phyloP scores from a whole-genome alignment of 306 rosid genomes.

The Casuarina cunninghamiana region DNA sequence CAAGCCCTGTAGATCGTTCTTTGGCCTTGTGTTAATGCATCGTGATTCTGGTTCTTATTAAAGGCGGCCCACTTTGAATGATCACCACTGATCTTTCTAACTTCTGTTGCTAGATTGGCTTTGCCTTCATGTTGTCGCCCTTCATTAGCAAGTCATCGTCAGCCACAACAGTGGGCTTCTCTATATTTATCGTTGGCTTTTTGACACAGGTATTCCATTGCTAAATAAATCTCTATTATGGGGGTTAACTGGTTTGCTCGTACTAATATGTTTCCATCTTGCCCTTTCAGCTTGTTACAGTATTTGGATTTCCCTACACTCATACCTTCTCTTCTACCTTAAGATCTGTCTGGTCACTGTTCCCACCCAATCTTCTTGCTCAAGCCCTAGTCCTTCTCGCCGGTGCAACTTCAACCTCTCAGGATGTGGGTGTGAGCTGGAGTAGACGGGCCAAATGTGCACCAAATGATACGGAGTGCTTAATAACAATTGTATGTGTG shows the following conservation, averaged over 20 bases:
- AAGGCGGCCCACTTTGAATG: not conserved
- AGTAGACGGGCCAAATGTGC: slow-evolving; percentile 56
- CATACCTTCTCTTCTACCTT: not conserved
- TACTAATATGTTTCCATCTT: slow-evolving; percentile 29
- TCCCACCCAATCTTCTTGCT: slow-evolving; percentile 88
- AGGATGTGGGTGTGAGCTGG: slow-evolving; percentile 76
- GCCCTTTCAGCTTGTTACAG: slow-evolving; percentile 50
- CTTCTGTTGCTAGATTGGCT: slow-evolving; percentile 59
- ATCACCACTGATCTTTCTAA: slow-evolving; percentile 13
- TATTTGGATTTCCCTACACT: slow-evolving; percentile 59
- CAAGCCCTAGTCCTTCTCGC: slow-evolving; percentile 60
- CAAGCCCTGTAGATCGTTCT: slow-evolving; percentile 4
- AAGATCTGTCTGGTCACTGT: slow-evolving; percentile 62
- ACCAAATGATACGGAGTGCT: slow-evolving; percentile 41
- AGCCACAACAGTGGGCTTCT: slow-evolving; percentile 73
- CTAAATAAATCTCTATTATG: slow-evolving; percentile 17
- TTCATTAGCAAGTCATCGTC: slow-evolving; percentile 80
- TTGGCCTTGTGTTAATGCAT: slow-evolving; percentile 11
- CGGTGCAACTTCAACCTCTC: slow-evolving; percentile 49
- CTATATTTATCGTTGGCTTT: slow-evolving; percentile 63
- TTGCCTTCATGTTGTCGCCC: slow-evolving; percentile 83
- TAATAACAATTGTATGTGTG: slow-evolving; percentile 67
- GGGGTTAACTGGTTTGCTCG: slow-evolving; percentile 8
- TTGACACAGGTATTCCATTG: slow-evolving; percentile 64
- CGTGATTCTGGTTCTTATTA: slow-evolving; percentile 8